A percentile compares a stretch with the other conserved stretches of the same genome.
phyloP scores from a whole-genome alignment of 352 stramenopile species.

The Pythium grandisporangium region DNA sequence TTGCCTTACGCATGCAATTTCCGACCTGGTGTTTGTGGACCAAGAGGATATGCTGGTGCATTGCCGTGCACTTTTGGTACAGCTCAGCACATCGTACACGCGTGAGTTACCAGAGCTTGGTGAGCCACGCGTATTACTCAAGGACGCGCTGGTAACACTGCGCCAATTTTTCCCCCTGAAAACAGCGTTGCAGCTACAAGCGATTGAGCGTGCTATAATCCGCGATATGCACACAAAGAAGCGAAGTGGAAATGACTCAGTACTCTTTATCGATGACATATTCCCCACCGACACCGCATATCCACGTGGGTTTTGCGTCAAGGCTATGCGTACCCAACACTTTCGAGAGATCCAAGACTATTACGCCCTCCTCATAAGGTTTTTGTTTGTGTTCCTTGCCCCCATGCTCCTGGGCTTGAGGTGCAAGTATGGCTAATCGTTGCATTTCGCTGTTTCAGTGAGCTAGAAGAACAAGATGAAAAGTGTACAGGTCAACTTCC shows the following conservation, averaged over 20 bases:
- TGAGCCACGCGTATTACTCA: slow-evolving; percentile 48
- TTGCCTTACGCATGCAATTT: slow-evolving; percentile 56
- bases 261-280: slow-evolving; percentile 71
- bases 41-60: slow-evolving; percentile 54
- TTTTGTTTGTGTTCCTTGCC: too few relatives aligned
- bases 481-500: slow-evolving; percentile 33
- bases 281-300: slow-evolving; percentile 34
- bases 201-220: slow-evolving; percentile 69
- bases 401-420: too few relatives aligned
- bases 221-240: slow-evolving; percentile 78
- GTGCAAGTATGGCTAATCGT: too few relatives aligned
- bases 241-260: slow-evolving; percentile 50
- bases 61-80: slow-evolving; percentile 38
- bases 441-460: too few relatives aligned
- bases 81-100: slow-evolving; percentile 36
- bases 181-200: slow-evolving; percentile 55
- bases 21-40: slow-evolving; percentile 59
- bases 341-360: slow-evolving; percentile 83
- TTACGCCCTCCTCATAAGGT: slow-evolving; percentile 46
- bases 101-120: slow-evolving; percentile 46
- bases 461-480: slow-evolving; percentile 40
- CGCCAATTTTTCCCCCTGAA: slow-evolving; percentile 78
- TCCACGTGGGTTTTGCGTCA: slow-evolving; percentile 62
- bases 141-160: slow-evolving; percentile 62
- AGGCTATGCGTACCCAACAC: slow-evolving; percentile 70